phyloP scores from a whole-genome alignment of 139 green algal genomes.

The Tetraselmis striata region DNA sequence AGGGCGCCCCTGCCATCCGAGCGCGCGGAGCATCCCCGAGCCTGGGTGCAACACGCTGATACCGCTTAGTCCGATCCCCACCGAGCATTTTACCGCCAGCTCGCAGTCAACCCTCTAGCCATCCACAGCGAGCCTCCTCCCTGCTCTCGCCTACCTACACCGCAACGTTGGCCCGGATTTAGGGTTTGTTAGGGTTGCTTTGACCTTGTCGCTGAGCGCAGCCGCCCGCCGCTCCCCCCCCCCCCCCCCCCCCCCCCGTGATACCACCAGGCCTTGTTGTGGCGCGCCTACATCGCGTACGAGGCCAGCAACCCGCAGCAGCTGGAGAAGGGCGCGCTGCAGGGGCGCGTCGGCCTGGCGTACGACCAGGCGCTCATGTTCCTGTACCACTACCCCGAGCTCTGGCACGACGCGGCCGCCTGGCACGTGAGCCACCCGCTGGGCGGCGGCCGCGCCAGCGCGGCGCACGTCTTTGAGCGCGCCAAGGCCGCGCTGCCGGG shows the following conservation, averaged over 20 bases:
- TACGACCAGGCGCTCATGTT: conserved; percentile 77
- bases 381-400: conserved; percentile 69
- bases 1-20: no score
- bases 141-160: no score
- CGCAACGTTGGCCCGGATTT: no score
- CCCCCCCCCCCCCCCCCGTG: no score
- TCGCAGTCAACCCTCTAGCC: no score
- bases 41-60: no score
- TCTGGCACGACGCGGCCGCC: conserved; percentile 41
- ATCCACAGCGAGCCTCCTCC: no score
- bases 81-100: no score
- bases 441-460: conserved; percentile 10
- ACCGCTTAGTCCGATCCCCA: no score
- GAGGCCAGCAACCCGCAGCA: conserved; percentile 66
- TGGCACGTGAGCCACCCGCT: conserved; percentile 23
- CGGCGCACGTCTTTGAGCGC: conserved; percentile 33
- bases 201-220: no score
- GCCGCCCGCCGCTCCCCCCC: no score
- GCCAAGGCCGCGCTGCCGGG: conserved; percentile 48
- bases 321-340: conserved; percentile 40
- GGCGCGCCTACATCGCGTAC: conserved; percentile 67
- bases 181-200: no score
- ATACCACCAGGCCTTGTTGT: conserved; percentile 51
- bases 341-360: conserved; percentile 56
- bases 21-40: conserved; percentile 38